Evolutionary conservation across 2,329 filamentous ascomycete species (phyloP).

Genomic region (Colletotrichum sojae): DNA sequence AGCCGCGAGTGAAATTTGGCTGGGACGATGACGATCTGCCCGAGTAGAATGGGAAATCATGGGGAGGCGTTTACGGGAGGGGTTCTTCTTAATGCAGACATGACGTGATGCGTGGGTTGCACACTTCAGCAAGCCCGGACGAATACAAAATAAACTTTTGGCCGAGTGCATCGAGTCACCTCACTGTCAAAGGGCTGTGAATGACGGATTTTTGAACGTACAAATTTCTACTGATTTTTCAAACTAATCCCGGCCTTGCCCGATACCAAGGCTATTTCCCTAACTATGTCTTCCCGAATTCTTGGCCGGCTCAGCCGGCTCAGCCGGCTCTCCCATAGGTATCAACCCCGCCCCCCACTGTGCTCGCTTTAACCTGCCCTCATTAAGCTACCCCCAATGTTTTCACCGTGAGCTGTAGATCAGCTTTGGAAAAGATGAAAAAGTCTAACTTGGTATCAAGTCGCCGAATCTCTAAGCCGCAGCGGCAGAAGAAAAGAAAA

Average conservation of each 20-base stretch:
- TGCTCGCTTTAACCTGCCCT: background rate
- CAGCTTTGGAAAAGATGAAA: too few species aligned
- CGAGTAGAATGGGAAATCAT: slow-evolving; percentile 22
- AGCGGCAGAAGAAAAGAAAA: background rate
- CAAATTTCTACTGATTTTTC: background rate
- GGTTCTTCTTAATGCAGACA: slow-evolving; percentile 26
- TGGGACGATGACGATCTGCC: too few species aligned
- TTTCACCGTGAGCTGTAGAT: too few species aligned
- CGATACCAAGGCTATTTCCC: background rate
- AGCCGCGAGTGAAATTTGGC: too few species aligned
- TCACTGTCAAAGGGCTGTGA: background rate
- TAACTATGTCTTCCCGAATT: background rate
- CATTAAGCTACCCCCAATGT: background rate
- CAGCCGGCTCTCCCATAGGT: too few species aligned
- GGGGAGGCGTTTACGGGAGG: slow-evolving; percentile 8
- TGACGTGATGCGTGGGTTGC: slow-evolving; percentile 25
- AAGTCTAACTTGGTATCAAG: background rate
- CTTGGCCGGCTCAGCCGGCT: too few species aligned
- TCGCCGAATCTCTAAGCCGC: background rate
- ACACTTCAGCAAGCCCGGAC: slow-evolving; percentile 1
- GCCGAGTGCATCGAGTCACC: too few species aligned
- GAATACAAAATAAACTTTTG: slow-evolving; percentile 1
- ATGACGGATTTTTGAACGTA: background rate
- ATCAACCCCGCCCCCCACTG: too few species aligned
- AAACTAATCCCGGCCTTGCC: background rate